Conservation (phyloP, 2,329 filamentous ascomycete genomes). For the Fusarium albosuccineum region DNA sequence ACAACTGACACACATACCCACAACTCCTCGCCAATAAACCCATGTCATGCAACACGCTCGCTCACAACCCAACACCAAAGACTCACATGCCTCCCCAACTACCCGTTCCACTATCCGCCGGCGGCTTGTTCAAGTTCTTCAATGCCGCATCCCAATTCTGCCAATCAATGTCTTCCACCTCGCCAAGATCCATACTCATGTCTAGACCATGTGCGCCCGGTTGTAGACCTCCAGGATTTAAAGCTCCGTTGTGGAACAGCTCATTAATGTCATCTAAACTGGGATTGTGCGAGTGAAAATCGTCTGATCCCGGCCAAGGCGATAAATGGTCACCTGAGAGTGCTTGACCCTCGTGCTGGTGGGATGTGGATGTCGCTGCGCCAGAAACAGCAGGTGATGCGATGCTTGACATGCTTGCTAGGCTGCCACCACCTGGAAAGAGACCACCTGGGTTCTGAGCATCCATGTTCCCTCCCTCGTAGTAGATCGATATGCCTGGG, state of each 20-base stretch:
- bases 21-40: constrained; percentile 3
- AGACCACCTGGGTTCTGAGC: neutral
- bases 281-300: constrained; percentile 9
- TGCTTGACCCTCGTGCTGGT: constrained; percentile 4
- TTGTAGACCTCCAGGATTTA: neutral
- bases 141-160: constrained; percentile 37
- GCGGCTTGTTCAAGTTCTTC: constrained; percentile 11
- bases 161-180: constrained; percentile 40
- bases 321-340: constrained; percentile 9
- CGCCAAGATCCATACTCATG: constrained; percentile 29
- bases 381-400: constrained; percentile 33
- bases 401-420: constrained; percentile 30
- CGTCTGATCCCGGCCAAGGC: constrained; percentile 22
- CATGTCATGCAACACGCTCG: neutral
- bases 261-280: constrained; percentile 14
- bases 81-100: constrained; percentile 38
- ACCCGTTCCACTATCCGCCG: constrained; percentile 16
- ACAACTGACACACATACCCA: neutral
- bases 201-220: constrained; percentile 13
- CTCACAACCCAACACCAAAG: neutral
- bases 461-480: constrained; percentile 21
- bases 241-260: constrained; percentile 13
- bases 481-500: constrained; percentile 24
- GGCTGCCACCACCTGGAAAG: constrained; percentile 22
- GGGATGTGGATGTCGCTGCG: constrained; percentile 1